phyloP scores from a whole-genome alignment of 345 rosid genomes.

The Bruguiera gymnorhiza region DNA sequence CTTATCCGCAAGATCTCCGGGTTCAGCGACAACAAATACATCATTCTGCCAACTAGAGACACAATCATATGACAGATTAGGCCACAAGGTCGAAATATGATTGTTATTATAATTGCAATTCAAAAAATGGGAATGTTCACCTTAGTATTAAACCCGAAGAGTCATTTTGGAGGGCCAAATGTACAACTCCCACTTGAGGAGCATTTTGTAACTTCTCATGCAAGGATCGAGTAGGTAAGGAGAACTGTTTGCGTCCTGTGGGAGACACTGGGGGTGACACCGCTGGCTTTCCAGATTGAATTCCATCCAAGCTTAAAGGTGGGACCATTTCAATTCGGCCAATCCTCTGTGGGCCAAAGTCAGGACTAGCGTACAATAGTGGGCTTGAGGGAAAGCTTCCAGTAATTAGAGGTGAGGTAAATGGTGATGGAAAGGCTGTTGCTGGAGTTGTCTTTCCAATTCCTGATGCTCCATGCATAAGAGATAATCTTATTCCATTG shows the following conservation, averaged over 20 bases:
- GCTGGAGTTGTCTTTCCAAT: slow-evolving; percentile 46
- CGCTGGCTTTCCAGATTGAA: slow-evolving; percentile 53
- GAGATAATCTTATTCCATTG: slow-evolving; percentile 67
- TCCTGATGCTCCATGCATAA: slow-evolving; percentile 57
- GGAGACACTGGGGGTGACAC: slow-evolving; percentile 78
- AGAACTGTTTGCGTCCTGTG: slow-evolving; percentile 58
- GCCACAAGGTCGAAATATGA: slow-evolving; percentile 18
- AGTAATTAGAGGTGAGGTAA: slow-evolving; percentile 73
- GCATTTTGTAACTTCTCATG: slow-evolving; percentile 84
- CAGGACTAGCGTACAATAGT: slow-evolving; percentile 68
- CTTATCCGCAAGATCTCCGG: slow-evolving; percentile 89
- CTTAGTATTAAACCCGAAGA: slow-evolving; percentile 74
- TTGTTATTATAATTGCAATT: slow-evolving; percentile 1
- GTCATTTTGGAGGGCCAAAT: slow-evolving; percentile 87
- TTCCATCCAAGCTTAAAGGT: slow-evolving; percentile 87
- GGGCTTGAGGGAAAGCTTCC: slow-evolving; percentile 98
- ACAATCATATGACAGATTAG: slow-evolving; percentile 27
- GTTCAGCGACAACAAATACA: slow-evolving; percentile 97
- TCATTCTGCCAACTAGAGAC: slow-evolving; percentile 87
- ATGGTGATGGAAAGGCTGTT: slow-evolving; percentile 78
- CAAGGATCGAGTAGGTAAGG: slow-evolving; percentile 69
- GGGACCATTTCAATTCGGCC: slow-evolving; percentile 86
- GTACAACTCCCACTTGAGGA: slow-evolving; percentile 92
- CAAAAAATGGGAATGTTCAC: slow-evolving; percentile 37
- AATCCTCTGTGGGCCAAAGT: slow-evolving; percentile 62